Percentiles rank a stretch among this genome's conserved stretches.
Evolutionary conservation across 1,139 yeast genomes (phyloP).

Genomic region (Candida gigantensis): DNA sequence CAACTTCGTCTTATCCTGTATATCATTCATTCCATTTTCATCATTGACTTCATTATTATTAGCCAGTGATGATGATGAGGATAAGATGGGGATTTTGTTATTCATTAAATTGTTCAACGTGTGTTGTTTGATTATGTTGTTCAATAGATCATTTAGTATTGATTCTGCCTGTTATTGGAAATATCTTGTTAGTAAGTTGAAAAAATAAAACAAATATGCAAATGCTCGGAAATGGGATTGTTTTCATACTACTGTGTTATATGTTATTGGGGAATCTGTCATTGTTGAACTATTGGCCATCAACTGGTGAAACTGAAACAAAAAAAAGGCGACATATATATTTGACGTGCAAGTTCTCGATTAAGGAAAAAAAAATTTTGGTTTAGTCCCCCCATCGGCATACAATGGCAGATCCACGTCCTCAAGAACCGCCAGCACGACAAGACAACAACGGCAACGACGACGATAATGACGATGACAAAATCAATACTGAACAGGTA

Average conservation of each 20-base stretch:
- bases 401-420: too few relatives aligned
- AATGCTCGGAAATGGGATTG: slow-evolving; percentile 5
- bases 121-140: slow-evolving; percentile 36
- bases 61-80: slow-evolving; percentile 27
- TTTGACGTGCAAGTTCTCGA: too few relatives aligned
- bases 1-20: slow-evolving; percentile 43
- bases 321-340: background rate
- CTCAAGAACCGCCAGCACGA: too few relatives aligned
- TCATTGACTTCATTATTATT: background rate
- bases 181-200: background rate
- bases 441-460: slow-evolving; percentile 4
- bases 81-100: slow-evolving; percentile 12
- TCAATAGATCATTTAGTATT: slow-evolving; percentile 35
- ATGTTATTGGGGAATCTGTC: slow-evolving; percentile 19
- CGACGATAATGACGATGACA: slow-evolving; percentile 10
- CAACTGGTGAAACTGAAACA: too few relatives aligned
- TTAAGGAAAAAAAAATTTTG: background rate
- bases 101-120: slow-evolving; percentile 31
- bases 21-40: background rate
- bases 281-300: slow-evolving; percentile 7
- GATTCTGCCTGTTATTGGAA: slow-evolving; percentile 26
- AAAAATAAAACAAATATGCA: background rate
- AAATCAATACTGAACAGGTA: slow-evolving; percentile 6
- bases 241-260: slow-evolving; percentile 18
- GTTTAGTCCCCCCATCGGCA: too few relatives aligned